These are phyloP conservation scores for Termitomyces sp. DNA, from an alignment of 768 basidiomycete genomes.

Conservation along the genomic window DNA sequence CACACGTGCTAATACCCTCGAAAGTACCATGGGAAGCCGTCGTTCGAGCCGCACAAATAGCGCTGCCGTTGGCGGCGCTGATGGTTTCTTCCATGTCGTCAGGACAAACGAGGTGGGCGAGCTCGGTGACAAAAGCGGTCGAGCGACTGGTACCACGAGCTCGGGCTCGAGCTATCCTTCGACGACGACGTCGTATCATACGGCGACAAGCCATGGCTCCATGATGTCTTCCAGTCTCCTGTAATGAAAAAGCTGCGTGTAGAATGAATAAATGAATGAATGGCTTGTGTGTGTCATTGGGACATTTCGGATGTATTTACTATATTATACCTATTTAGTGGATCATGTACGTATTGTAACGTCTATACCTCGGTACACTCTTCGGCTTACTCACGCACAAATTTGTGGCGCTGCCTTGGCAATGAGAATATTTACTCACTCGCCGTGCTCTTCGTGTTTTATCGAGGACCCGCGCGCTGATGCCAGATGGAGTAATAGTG, in stretches of 20 bases:
- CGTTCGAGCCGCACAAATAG: slow-evolving; percentile 34
- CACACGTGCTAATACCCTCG: slow-evolving; percentile 31
- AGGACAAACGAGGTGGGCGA: slow-evolving; percentile 30
- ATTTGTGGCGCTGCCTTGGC: neutral
- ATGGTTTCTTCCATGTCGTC: slow-evolving; percentile 18
- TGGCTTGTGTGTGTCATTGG: neutral
- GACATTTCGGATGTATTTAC: slow-evolving; percentile 4
- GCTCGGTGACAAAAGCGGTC: slow-evolving; percentile 18
- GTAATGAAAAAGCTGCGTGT: neutral
- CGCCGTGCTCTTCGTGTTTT: neutral
- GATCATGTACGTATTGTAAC: slow-evolving; percentile 3
- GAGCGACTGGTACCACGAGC: slow-evolving; percentile 2
- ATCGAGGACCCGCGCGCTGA: neutral
- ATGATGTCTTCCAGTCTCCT: neutral
- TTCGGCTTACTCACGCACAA: neutral
- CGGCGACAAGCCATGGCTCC: slow-evolving; percentile 16
- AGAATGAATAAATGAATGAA: too few species aligned
- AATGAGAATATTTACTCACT: neutral
- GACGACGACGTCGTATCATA: slow-evolving; percentile 16
- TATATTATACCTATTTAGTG: slow-evolving; percentile 6
- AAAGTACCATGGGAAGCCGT: slow-evolving; percentile 21
- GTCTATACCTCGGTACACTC: neutral
- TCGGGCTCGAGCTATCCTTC: slow-evolving; percentile 15
- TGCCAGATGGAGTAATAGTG: neutral
- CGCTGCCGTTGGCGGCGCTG: slow-evolving; percentile 24